Conservation (phyloP, 441 rosid genomes). For the Euphorbia schlechtendalii region DNA sequence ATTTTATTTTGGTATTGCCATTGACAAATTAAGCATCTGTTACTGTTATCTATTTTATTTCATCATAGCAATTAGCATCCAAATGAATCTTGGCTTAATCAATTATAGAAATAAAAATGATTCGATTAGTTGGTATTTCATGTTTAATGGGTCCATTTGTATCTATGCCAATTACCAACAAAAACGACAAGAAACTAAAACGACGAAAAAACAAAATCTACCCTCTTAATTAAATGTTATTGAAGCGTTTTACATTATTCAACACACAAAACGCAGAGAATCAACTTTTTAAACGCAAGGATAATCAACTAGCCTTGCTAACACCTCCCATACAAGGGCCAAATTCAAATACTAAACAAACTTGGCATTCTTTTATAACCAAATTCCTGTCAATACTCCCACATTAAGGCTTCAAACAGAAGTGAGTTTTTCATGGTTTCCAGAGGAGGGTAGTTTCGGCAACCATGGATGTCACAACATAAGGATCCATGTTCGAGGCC, state of each 20-base stretch:
- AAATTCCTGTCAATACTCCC: no score
- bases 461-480: conserved; percentile 68
- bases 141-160: background rate
- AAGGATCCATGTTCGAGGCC: conserved; percentile 81
- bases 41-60: no score
- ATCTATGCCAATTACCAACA: background rate
- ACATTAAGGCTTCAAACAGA: no score
- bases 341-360: background rate
- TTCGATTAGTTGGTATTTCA: background rate
- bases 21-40: background rate
- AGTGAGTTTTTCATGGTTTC: conserved; percentile 37
- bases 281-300: background rate
- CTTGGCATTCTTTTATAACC: no score
- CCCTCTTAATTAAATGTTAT: conserved; percentile 8
- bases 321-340: conserved; percentile 16
- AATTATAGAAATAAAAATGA: background rate
- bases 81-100: background rate
- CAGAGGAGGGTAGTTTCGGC: conserved; percentile 66
- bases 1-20: no score
- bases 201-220: no score
- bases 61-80: background rate
- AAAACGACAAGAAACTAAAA: background rate
- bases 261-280: background rate
- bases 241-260: conserved; percentile 16
- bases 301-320: background rate